A percentile compares a stretch with the other conserved stretches of the same genome.
Evolutionary conservation across 1,139 yeast genomes (phyloP).

Genomic region (Saccharomycopsis hybrid): DNA sequence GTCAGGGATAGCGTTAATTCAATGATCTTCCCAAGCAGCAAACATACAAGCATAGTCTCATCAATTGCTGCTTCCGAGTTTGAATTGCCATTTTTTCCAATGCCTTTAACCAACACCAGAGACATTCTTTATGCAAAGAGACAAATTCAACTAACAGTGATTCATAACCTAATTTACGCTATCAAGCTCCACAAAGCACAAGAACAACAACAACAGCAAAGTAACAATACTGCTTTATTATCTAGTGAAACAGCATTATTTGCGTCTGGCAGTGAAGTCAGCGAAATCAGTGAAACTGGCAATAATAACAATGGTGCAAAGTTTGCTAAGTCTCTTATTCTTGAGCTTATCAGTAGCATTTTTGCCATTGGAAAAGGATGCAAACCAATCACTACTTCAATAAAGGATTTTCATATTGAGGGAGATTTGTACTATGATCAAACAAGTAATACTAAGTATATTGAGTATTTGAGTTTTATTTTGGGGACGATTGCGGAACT

Average conservation of each 20-base stretch:
- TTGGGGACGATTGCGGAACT: constrained; percentile 10
- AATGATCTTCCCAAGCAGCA: not conserved
- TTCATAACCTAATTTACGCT: constrained; percentile 8
- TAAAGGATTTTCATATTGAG: constrained; percentile 3
- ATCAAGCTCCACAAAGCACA: not conserved
- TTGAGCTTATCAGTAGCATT: constrained; percentile 8
- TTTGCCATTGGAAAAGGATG: constrained; percentile 17
- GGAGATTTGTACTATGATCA: constrained; percentile 4
- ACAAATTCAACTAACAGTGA: constrained; percentile 17
- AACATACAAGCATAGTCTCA: not conserved
- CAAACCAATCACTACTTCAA: not conserved
- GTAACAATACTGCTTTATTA: too few relatives aligned
- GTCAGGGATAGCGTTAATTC: constrained; percentile 4
- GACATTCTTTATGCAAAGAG: constrained; percentile 16
- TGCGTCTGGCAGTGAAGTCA: not conserved
- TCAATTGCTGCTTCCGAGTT: constrained; percentile 1
- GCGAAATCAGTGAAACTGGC: too few relatives aligned
- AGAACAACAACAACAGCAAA: too few relatives aligned
- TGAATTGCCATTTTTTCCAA: constrained; percentile 16
- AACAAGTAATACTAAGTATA: constrained; percentile 6
- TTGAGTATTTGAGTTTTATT: constrained; percentile 15
- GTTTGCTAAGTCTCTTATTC: constrained; percentile 2
- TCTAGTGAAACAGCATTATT: not conserved
- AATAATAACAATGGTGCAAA: not conserved
- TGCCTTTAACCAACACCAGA: constrained; percentile 11